Percentiles rank a stretch among this genome's conserved stretches.
phyloP scores from a whole-genome alignment of 345 rosid species.

The Dipteronia sinensis region DNA sequence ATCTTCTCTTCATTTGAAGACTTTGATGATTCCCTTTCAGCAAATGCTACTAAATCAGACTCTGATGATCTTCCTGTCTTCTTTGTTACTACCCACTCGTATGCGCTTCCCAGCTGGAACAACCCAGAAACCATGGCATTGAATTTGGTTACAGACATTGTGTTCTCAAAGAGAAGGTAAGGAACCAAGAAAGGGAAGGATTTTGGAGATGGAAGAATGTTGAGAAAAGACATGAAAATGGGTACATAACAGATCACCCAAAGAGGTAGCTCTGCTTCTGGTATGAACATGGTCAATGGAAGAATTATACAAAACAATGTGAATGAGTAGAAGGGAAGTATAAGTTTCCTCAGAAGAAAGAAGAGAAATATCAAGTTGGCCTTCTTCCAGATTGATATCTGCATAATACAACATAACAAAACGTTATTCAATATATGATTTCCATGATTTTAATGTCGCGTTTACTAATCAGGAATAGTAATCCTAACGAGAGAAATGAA shows the following conservation, averaged over 20 bases:
- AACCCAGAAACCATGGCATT: conserved; percentile 93
- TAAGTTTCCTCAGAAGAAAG: conserved; percentile 84
- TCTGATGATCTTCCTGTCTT: conserved; percentile 89
- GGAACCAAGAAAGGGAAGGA: conserved; percentile 91
- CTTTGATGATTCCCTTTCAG: conserved; percentile 45
- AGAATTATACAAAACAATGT: conserved; percentile 87
- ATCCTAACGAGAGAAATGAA: no score
- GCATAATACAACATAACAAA: conserved; percentile 17
- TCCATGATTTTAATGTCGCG: no score
- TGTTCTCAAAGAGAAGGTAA: conserved; percentile 86
- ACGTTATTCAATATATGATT: no score
- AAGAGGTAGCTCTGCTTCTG: conserved; percentile 81
- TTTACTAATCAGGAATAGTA: no score
- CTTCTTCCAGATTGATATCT: conserved; percentile 77
- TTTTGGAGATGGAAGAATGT: conserved; percentile 81
- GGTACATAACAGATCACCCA: conserved; percentile 92
- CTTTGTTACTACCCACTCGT: conserved; percentile 90
- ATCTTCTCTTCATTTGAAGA: conserved; percentile 46
- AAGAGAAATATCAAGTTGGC: conserved; percentile 78
- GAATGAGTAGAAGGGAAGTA: conserved; percentile 92
- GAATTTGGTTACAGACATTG: conserved; percentile 93
- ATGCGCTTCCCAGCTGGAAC: conserved; percentile 87
- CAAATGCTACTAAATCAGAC: conserved; percentile 72
- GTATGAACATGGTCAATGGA: conserved; percentile 89
- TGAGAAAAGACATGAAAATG: conserved; percentile 73